These are phyloP conservation scores for Orychophragmus violaceus DNA, from an alignment of 345 rosid species.

Conservation along the genomic window DNA sequence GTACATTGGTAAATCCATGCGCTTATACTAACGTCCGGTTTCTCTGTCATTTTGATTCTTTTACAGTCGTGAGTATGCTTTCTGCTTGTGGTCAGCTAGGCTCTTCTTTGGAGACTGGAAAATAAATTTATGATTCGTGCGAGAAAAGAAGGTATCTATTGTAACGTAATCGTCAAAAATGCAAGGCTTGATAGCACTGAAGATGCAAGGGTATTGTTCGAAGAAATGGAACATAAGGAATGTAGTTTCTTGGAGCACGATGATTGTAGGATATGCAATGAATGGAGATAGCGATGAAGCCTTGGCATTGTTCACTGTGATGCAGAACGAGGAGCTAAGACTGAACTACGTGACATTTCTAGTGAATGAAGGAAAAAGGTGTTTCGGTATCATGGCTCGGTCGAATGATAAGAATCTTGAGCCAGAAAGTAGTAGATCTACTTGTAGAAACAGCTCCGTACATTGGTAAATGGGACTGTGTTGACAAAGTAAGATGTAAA, in stretches of 20 bases:
- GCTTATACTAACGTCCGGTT: too few species aligned
- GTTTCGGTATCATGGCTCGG: slow-evolving; percentile 26
- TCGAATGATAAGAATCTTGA: slow-evolving; percentile 32
- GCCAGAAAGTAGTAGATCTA: slow-evolving; percentile 39
- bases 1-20: too few species aligned
- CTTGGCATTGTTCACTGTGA: slow-evolving; percentile 30
- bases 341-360: slow-evolving; percentile 41
- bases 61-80: too few species aligned
- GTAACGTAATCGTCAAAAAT: slow-evolving; percentile 40
- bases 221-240: slow-evolving; percentile 36
- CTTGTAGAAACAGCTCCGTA: slow-evolving; percentile 43
- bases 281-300: slow-evolving; percentile 45
- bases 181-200: slow-evolving; percentile 39
- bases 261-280: slow-evolving; percentile 46
- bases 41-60: too few species aligned
- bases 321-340: slow-evolving; percentile 34
- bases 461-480: slow-evolving; percentile 46
- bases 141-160: slow-evolving; percentile 23
- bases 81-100: too few species aligned
- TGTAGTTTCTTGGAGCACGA: slow-evolving; percentile 46
- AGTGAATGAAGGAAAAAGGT: slow-evolving; percentile 36
- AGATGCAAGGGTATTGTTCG: slow-evolving; percentile 30
- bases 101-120: too few species aligned
- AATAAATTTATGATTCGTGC: too few species aligned
- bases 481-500: slow-evolving; percentile 37